Evolutionary conservation across 2,329 filamentous ascomycete genomes (phyloP).

Genomic region (Penicillium nordicum): DNA sequence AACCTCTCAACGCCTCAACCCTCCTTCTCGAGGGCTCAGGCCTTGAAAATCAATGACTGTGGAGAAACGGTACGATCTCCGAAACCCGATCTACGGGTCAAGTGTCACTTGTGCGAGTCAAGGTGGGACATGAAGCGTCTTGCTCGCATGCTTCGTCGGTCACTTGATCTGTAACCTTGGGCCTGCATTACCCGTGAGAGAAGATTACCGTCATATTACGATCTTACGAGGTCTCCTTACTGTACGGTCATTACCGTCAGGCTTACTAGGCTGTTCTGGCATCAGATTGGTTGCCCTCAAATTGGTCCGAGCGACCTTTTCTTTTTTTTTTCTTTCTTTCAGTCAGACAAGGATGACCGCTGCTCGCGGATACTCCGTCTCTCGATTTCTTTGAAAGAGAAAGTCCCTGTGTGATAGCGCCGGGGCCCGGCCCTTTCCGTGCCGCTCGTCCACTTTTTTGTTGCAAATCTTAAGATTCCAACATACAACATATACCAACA

Average conservation of each 20-base stretch:
- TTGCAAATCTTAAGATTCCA: conserved; percentile 3
- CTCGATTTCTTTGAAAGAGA: background rate
- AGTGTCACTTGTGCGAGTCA: conserved; percentile 26
- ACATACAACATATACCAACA: conserved; percentile 3
- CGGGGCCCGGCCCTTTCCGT: conserved; percentile 39
- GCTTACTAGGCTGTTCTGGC: conserved; percentile 12
- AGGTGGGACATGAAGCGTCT: conserved; percentile 30
- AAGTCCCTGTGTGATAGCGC: conserved; percentile 13
- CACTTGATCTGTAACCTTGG: conserved; percentile 53
- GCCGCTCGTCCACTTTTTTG: conserved; percentile 26
- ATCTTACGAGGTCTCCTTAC: conserved; percentile 4
- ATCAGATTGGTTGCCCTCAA: conserved; percentile 18
- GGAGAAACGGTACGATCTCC: conserved; percentile 33
- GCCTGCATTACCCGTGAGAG: conserved; percentile 13
- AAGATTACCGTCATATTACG: conserved; percentile 31
- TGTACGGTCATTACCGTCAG: conserved; percentile 29
- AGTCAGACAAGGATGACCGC: conserved; percentile 10
- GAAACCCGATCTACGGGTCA: conserved; percentile 33
- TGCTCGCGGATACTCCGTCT: conserved; percentile 5
- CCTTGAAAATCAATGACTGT: conserved; percentile 24
- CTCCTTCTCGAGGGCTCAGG: conserved; percentile 12
- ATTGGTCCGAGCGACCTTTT: conserved; percentile 19
- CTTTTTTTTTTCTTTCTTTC: background rate
- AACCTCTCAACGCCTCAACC: conserved; percentile 1
- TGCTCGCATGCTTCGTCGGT: conserved; percentile 56